Base-by-base conservation (phyloP, 257 asterid genomes). In the Catharanthus roseus region DNA sequence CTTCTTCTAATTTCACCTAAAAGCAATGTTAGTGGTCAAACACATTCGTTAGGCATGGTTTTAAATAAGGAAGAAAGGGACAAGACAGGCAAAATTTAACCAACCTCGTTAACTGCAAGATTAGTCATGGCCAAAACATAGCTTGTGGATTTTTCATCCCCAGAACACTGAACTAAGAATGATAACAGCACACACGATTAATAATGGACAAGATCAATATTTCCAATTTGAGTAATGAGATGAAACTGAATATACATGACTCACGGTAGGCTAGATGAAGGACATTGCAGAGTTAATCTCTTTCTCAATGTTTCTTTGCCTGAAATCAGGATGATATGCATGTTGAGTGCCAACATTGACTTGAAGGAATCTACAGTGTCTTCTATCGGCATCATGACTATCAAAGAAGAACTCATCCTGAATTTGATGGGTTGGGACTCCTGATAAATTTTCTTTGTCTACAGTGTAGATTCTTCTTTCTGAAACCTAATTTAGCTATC, bases 401-500 rank as follows among this genome's bases (percentile, higher is more conserved):
- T 11, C 65, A 33, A 60, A 31, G 41, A 15, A 58, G 12, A 16
- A 2, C 4, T 5, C 65, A 18, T 19, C 45, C 67, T 62, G 67
- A 62, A 62, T 76, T 77, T 61, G 81, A 71, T 67, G 76, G 69
- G 70, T 45, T 50, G 42, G 51, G 26, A 67, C 77, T 74, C 77
- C 81, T 82, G 53, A 57, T 71, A 39, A 84, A 77, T 76, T 75
- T 88, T 41, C 68, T 76, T 77, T 70, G 82, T 39, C 77, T 60
- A 39, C 77, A 77, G 67, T 55, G 68, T 10, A 61, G 67, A 50
- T 76, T 82, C 73, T 81, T 83, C 74, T 63, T 82, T 55, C 62
- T 61, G 75, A 71, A 18, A 72, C 55, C 77, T 80, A 83, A 18
- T 80, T 85, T 93, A 57, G 84, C 87, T 76, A 85, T 51, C 85